Base-by-base conservation (phyloP, 495 filamentous ascomycete genomes). In the Lindgomyces ingoldianus region DNA sequence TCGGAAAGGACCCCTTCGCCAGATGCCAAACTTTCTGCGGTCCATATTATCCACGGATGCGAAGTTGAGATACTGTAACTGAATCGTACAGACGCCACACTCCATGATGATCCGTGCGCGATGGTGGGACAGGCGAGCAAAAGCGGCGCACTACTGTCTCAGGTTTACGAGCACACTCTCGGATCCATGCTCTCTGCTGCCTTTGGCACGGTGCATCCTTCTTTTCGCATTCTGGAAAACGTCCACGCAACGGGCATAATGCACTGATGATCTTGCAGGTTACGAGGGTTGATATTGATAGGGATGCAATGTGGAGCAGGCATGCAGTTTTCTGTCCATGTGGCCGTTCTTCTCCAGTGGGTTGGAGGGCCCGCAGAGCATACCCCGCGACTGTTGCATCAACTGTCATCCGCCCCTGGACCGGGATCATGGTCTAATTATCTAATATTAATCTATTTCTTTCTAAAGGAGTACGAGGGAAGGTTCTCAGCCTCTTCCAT, bases 141-240 rank as follows among this genome's bases (percentile, higher is more conserved):
- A n/a, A 4, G 44, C 6, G 16, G 14, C 3, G 21, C 56, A 19
- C 56, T 39, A 57, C 30, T 57, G 56, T 59, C 56, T 59, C 56
- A 59, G 44, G 56, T 59, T 27, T 46, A 59, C 56, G 56, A n/a
- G n/a, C n/a, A 59, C n/a, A 39, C 33, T 14, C 14, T 14, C 33
- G 14, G 14, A 11, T 12, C 11, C 22, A 19, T 12, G 2, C 24
- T n/a, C 44, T 47, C 6, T 47, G 8, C 8, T 18, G 21, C 44
- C 8, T n/a, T 24, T 9, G 9, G 36, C 36, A 42, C n/a, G 44
- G 6, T n/a, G 14, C 16, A 8, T 4, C 44, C 21, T 47, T 24
- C 44, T n/a, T 47, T 47, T n/a, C 18, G 44, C 44, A 19, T 18
- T 47, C 44, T 47, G 33, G 33, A 39, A 39, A 39, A 39, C 33